These are phyloP conservation scores for Corynespora cassiicola DNA, from an alignment of 2,329 filamentous ascomycete genomes.

Conservation along the genomic window DNA sequence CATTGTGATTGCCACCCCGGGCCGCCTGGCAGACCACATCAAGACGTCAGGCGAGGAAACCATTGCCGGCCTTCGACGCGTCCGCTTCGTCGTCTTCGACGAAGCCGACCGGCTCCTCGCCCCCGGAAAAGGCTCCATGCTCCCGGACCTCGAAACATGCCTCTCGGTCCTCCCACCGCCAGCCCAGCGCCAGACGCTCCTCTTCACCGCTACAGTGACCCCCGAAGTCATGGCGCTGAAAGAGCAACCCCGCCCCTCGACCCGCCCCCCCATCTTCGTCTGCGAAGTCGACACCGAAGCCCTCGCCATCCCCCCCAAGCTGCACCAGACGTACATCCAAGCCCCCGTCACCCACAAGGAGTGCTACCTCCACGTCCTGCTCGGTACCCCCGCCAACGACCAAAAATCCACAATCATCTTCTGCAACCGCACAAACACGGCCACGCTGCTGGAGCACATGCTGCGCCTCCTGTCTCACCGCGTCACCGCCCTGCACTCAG, in stretches of 20 bases:
- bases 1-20: slow-evolving; percentile 89
- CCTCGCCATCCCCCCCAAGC: slow-evolving; percentile 78
- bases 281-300: slow-evolving; percentile 80
- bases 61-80: slow-evolving; percentile 77
- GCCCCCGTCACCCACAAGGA: slow-evolving; percentile 92
- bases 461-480: slow-evolving; percentile 86
- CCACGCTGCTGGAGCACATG: slow-evolving; percentile 86
- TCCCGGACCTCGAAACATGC: slow-evolving; percentile 92
- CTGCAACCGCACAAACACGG: slow-evolving; percentile 89
- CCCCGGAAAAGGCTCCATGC: slow-evolving; percentile 80
- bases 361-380: slow-evolving; percentile 89
- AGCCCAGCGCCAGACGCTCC: slow-evolving; percentile 82
- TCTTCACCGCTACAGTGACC: slow-evolving; percentile 96
- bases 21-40: slow-evolving; percentile 92
- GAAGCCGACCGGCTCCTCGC: slow-evolving; percentile 91
- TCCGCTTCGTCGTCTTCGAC: slow-evolving; percentile 88
- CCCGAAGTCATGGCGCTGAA: slow-evolving; percentile 89
- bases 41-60: slow-evolving; percentile 91
- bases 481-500: slow-evolving; percentile 89
- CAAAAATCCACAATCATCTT: slow-evolving; percentile 88
- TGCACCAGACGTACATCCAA: slow-evolving; percentile 85
- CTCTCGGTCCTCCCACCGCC: slow-evolving; percentile 81
- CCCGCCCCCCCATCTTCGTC: slow-evolving; percentile 80
- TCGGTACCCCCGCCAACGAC: slow-evolving; percentile 74
- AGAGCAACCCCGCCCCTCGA: slow-evolving; percentile 73